These are phyloP conservation scores for Crucibulum laeve DNA, from an alignment of 768 basidiomycete species.

Conservation along the genomic window DNA sequence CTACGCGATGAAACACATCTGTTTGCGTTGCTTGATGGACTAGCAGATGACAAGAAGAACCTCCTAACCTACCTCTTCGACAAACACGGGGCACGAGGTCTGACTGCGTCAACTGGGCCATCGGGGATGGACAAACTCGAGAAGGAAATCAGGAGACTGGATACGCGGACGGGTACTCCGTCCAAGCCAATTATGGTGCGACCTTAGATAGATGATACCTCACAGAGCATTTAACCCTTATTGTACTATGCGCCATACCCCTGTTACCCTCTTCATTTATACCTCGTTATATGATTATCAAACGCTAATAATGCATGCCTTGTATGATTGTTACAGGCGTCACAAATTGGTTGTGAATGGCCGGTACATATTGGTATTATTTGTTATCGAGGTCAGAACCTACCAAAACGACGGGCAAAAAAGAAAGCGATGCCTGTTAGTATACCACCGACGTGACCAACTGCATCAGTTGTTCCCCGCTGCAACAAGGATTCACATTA, in stretches of 20 bases:
- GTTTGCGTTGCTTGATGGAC: constrained; percentile 73
- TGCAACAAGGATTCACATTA: constrained; percentile 16
- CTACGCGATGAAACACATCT: constrained; percentile 80
- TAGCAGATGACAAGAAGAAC: constrained; percentile 91
- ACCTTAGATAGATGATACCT: constrained; percentile 5
- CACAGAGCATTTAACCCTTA: no score
- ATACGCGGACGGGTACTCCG: constrained; percentile 75
- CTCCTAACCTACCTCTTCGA: constrained; percentile 86
- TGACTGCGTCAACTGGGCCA: constrained; percentile 26
- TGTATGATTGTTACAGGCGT: no score
- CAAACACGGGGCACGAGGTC: constrained; percentile 73
- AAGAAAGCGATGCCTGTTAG: constrained; percentile 58
- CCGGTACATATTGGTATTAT: no score
- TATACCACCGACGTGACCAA: constrained; percentile 69
- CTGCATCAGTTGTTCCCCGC: constrained; percentile 51
- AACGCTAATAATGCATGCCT: no score
- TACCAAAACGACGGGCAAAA: constrained; percentile 30
- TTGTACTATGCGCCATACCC: no score
- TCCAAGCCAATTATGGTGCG: constrained; percentile 25
- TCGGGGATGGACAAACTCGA: constrained; percentile 66
- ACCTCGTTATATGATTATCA: no score
- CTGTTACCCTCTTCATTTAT: no score
- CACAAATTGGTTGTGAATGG: no score
- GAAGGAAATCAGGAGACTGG: constrained; percentile 77
- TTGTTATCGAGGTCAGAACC: neutral